A percentile compares a stretch with the other conserved stretches of the same genome.
phyloP scores from a whole-genome alignment of 441 rosid species.

The Gossypium davidsonii region DNA sequence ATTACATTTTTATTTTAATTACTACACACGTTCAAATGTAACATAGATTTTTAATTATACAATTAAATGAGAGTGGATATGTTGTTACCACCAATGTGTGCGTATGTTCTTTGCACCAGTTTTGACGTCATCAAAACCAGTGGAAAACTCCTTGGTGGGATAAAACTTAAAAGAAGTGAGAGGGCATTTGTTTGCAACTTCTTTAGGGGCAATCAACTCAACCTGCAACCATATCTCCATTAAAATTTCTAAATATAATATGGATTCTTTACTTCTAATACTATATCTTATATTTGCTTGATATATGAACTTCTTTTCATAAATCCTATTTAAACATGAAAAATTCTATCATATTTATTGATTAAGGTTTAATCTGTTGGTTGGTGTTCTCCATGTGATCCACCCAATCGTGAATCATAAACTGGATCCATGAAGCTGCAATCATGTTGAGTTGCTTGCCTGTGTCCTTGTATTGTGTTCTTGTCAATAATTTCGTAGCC shows the following conservation, averaged over 20 bases:
- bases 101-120: slow-evolving; percentile 43
- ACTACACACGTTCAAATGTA: too few relatives aligned
- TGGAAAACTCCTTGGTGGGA: slow-evolving; percentile 50
- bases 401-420: slow-evolving; percentile 80
- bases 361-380: slow-evolving; percentile 42
- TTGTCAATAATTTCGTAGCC: slow-evolving; percentile 46
- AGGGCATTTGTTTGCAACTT: slow-evolving; percentile 47
- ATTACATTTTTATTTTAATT: too few relatives aligned
- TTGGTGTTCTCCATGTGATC: slow-evolving; percentile 65
- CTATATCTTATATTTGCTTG: too few relatives aligned
- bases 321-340: too few relatives aligned
- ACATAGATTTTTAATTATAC: too few relatives aligned
- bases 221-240: slow-evolving; percentile 23
- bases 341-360: not conserved
- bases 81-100: slow-evolving; percentile 66
- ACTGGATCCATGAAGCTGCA: slow-evolving; percentile 73
- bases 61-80: too few relatives aligned
- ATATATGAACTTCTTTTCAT: too few relatives aligned
- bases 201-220: slow-evolving; percentile 47
- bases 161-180: slow-evolving; percentile 45
- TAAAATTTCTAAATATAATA: too few relatives aligned
- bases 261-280: too few relatives aligned
- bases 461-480: slow-evolving; percentile 44
- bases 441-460: slow-evolving; percentile 70
- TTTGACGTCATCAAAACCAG: slow-evolving; percentile 43